Percentiles rank a stretch among this genome's conserved stretches.
Evolutionary conservation across 305 asterid species (phyloP).

Genomic region (Andrographis paniculata): DNA sequence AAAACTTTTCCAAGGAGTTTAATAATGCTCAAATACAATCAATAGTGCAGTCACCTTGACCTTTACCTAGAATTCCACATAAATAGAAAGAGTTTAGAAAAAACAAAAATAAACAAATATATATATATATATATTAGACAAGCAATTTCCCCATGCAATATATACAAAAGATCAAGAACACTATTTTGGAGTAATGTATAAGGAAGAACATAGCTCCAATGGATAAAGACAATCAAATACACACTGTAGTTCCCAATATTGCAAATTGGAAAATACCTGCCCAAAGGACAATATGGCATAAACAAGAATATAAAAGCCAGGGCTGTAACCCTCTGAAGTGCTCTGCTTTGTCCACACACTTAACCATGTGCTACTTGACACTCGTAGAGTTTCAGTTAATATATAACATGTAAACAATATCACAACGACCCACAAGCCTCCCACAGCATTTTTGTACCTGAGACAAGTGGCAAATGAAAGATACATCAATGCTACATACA

Average conservation of each 20-base stretch:
- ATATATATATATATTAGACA: no score
- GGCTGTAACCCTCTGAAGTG: slow-evolving; percentile 25
- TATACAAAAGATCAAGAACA: slow-evolving; percentile 8
- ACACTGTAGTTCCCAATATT: background rate
- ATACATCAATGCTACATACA: slow-evolving; percentile 13
- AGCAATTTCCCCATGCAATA: slow-evolving; percentile 4
- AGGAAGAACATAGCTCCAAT: no score
- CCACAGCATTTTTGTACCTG: slow-evolving; percentile 55
- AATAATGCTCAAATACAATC: background rate
- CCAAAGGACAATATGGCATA: slow-evolving; percentile 49
- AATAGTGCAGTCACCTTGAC: background rate
- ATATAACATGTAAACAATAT: slow-evolving; percentile 39
- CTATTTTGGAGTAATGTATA: background rate
- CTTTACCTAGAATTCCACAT: background rate
- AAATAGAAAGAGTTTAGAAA: background rate
- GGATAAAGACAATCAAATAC: slow-evolving; percentile 3
- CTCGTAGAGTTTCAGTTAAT: slow-evolving; percentile 46
- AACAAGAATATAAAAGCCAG: slow-evolving; percentile 50
- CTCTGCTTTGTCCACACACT: slow-evolving; percentile 59
- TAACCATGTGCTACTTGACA: slow-evolving; percentile 66
- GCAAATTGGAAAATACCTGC: slow-evolving; percentile 30
- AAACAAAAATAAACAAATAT: no score
- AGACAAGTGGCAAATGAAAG: slow-evolving; percentile 16
- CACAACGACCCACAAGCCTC: slow-evolving; percentile 54
- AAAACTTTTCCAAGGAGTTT: background rate